These are phyloP conservation scores for Phytopythium ostracodes DNA, from an alignment of 352 stramenopile genomes.

Conservation along the genomic window DNA sequence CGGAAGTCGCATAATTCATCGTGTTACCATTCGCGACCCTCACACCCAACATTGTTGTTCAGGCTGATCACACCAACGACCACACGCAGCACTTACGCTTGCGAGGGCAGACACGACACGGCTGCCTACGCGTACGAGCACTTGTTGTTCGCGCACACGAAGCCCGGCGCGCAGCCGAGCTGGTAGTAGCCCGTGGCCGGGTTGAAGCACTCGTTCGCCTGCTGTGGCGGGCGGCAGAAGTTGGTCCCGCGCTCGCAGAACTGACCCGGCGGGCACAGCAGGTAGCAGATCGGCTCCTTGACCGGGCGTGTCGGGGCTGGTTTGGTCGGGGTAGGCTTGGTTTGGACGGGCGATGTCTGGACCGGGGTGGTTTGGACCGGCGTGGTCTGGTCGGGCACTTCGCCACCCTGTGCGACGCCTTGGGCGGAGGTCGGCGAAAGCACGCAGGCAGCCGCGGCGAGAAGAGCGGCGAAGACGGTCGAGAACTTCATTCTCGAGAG, in stretches of 20 bases:
- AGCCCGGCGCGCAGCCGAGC: conserved; percentile 16
- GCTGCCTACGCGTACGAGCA: conserved; percentile 23
- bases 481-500: conserved; percentile 25
- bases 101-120: background rate
- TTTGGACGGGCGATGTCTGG: background rate
- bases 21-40: no score
- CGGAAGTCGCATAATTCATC: no score
- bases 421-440: background rate
- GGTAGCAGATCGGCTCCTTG: conserved; percentile 22
- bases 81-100: no score
- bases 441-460: conserved; percentile 12
- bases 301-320: conserved; percentile 6
- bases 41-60: no score
- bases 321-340: background rate
- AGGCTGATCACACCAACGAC: background rate
- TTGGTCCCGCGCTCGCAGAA: conserved; percentile 20
- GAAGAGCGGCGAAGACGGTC: conserved; percentile 12
- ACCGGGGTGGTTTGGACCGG: background rate
- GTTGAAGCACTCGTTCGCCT: conserved; percentile 24
- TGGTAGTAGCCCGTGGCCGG: conserved; percentile 22
- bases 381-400: background rate
- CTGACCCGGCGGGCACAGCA: conserved; percentile 11
- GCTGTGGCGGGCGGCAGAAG: conserved; percentile 12
- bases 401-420: conserved; percentile 6
- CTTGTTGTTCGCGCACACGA: conserved; percentile 28